These are phyloP conservation scores for Pseudevernia furfuracea DNA, from an alignment of 495 filamentous ascomycete species.

Conservation along the genomic window DNA sequence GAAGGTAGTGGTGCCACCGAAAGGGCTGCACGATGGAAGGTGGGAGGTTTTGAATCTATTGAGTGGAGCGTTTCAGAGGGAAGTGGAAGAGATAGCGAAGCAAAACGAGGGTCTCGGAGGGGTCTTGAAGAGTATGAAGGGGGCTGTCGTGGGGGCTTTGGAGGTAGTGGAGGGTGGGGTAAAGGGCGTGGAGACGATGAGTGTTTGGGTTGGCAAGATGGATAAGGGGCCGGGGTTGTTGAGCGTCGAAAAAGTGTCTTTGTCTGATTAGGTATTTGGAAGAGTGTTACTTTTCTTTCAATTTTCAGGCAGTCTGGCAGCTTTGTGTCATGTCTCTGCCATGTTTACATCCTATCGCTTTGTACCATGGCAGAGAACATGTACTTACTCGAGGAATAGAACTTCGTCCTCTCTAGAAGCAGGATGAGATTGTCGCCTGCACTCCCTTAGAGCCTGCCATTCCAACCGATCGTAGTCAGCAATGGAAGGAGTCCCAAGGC, in stretches of 20 bases:
- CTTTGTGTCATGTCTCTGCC: no score
- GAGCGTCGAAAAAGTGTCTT: background rate
- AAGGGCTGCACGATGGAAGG: constrained; percentile 2
- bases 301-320: no score
- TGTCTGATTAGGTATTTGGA: no score
- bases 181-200: constrained; percentile 8
- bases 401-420: no score
- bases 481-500: no score
- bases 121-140: constrained; percentile 4
- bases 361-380: background rate
- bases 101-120: background rate
- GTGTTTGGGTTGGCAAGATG: constrained; percentile 1
- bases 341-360: background rate
- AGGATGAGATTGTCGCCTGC: no score
- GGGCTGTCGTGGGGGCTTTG: background rate
- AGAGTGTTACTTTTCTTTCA: background rate
- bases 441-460: no score
- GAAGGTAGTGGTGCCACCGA: background rate
- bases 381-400: no score
- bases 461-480: no score
- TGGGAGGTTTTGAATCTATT: constrained; percentile 5
- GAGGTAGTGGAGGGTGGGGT: constrained; percentile 2
- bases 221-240: background rate
- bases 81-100: background rate
- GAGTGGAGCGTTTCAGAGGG: background rate